Conservation (phyloP, 805 yeast genomes). For the Lipomyces kockii region DNA sequence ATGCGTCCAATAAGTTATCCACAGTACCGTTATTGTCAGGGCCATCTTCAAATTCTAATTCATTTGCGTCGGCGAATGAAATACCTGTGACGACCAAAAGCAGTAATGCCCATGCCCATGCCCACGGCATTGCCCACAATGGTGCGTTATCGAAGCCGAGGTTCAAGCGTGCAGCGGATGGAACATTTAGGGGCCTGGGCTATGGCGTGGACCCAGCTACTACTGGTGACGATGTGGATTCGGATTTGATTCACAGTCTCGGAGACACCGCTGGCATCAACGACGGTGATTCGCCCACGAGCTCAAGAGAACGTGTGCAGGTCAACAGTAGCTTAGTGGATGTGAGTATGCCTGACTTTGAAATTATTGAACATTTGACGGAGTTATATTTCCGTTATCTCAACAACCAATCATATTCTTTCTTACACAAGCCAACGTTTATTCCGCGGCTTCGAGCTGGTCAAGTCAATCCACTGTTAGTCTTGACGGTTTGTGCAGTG, state of each 20-base stretch:
- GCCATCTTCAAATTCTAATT: conserved; percentile 2
- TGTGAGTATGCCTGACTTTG: conserved; percentile 39
- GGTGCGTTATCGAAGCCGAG: conserved; percentile 1
- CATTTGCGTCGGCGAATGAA: conserved; percentile 7
- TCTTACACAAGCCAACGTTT: conserved; percentile 45
- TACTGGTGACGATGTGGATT: conserved; percentile 25
- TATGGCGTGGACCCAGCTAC: not conserved
- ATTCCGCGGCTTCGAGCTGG: conserved; percentile 41
- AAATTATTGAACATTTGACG: conserved; percentile 43
- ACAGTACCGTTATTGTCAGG: conserved; percentile 10
- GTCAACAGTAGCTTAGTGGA: conserved; percentile 14
- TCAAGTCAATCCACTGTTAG: conserved; percentile 41
- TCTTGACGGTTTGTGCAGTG: conserved; percentile 45
- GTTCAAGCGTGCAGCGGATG: conserved; percentile 31
- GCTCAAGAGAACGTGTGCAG: conserved; percentile 28
- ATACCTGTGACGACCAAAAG: not conserved
- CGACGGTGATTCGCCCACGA: conserved; percentile 29
- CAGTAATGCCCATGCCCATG: not conserved
- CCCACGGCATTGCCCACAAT: not conserved
- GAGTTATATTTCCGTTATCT: conserved; percentile 45
- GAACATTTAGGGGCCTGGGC: conserved; percentile 21
- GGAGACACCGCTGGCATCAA: conserved; percentile 8
- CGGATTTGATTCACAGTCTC: conserved; percentile 18
- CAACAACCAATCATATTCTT: conserved; percentile 46
- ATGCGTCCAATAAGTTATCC: conserved; percentile 27